Percentiles rank a stretch among this genome's conserved stretches.
phyloP scores from a whole-genome alignment of 2,329 filamentous ascomycete species.

The Colletotrichum sp. region DNA sequence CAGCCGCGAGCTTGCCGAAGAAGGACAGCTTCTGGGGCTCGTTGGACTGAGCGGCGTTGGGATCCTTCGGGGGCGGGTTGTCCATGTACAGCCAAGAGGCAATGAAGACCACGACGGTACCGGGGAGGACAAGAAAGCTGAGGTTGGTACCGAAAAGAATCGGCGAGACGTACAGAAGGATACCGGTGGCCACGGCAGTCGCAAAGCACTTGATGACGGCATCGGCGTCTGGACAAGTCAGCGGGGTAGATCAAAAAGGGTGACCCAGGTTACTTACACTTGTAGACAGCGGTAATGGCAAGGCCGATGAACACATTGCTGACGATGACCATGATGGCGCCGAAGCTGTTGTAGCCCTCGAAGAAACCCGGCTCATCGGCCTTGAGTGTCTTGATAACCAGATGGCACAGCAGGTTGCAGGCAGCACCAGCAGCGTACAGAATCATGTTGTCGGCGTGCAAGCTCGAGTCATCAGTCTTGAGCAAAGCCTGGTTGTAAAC shows the following conservation, averaged over 20 bases:
- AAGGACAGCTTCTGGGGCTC: constrained; percentile 15
- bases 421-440: constrained; percentile 32
- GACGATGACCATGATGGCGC: constrained; percentile 33
- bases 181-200: constrained; percentile 33
- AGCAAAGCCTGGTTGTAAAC: constrained; percentile 39
- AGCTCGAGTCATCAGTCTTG: constrained; percentile 32
- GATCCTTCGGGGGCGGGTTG: constrained; percentile 27
- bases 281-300: constrained; percentile 38
- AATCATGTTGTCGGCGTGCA: constrained; percentile 37
- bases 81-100: constrained; percentile 36
- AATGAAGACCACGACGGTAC: constrained; percentile 32
- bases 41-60: constrained; percentile 5
- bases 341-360: constrained; percentile 27
- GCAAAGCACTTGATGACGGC: constrained; percentile 38
- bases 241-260: neutral
- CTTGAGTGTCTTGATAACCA: constrained; percentile 26
- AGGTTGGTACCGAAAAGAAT: constrained; percentile 33
- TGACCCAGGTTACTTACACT: constrained; percentile 27
- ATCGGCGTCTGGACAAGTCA: constrained; percentile 31
- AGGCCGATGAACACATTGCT: constrained; percentile 38
- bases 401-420: constrained; percentile 33
- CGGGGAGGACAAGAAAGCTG: constrained; percentile 30
- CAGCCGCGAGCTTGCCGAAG: constrained; percentile 13
- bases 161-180: constrained; percentile 34
- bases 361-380: constrained; percentile 31